phyloP scores from a whole-genome alignment of 305 asterid species.

The Rubia balearica region DNA sequence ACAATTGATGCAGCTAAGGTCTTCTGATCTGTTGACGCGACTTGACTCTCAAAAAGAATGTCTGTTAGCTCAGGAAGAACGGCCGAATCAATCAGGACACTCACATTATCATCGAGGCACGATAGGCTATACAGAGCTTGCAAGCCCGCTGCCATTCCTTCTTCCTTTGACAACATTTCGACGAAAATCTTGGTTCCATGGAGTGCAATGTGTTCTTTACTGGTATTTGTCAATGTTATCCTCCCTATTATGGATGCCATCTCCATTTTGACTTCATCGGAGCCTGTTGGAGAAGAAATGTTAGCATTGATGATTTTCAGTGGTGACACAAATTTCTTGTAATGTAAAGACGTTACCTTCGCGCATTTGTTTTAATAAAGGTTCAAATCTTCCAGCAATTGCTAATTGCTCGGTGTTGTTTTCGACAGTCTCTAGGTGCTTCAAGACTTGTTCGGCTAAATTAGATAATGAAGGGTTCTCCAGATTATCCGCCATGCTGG shows the following conservation, averaged over 20 bases:
- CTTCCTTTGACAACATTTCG: constrained; percentile 17
- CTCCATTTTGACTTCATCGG: constrained; percentile 18
- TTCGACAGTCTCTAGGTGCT: constrained; percentile 21
- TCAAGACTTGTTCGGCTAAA: constrained; percentile 22
- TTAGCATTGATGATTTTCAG: background rate
- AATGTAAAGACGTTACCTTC: constrained; percentile 17
- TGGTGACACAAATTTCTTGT: background rate
- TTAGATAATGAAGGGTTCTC: constrained; percentile 20
- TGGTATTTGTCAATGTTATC: constrained; percentile 19
- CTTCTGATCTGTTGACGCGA: constrained; percentile 15
- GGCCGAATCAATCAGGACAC: constrained; percentile 21
- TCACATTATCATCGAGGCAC: constrained; percentile 21
- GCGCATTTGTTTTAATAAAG: constrained; percentile 19
- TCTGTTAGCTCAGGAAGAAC: constrained; percentile 22
- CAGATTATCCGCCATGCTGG: constrained; percentile 21
- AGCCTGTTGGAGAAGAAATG: constrained; percentile 15
- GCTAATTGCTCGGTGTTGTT: constrained; percentile 23
- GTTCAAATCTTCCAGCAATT: constrained; percentile 27
- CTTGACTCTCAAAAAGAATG: constrained; percentile 19
- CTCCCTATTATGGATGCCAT: constrained; percentile 26
- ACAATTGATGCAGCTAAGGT: constrained; percentile 20
- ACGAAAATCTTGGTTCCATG: constrained; percentile 18
- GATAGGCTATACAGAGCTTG: constrained; percentile 25
- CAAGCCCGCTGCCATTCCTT: constrained; percentile 22
- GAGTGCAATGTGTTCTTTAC: constrained; percentile 23